Percentiles rank a stretch among this genome's conserved stretches.
These are phyloP conservation scores for Lithospermum erythrorhizon DNA, from an alignment of 257 asterid genomes.

Conservation along the genomic window DNA sequence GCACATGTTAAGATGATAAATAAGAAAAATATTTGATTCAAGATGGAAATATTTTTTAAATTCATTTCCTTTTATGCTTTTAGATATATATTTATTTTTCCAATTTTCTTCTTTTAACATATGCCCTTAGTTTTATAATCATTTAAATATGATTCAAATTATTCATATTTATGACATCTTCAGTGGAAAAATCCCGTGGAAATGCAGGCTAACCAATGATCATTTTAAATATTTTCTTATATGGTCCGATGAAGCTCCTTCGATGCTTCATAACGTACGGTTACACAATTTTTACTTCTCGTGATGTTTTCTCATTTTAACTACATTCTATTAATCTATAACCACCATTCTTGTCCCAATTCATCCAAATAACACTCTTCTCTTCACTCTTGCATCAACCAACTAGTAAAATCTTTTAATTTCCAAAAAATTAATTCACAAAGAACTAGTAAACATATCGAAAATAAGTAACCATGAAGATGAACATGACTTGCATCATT, in stretches of 20 bases:
- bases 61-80: too few species aligned
- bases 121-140: too few species aligned
- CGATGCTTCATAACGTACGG: not conserved
- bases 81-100: too few species aligned
- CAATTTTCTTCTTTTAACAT: too few species aligned
- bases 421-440: not conserved
- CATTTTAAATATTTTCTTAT: too few species aligned
- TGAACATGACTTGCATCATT: slow-evolving; percentile 3
- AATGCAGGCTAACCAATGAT: not conserved
- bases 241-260: not conserved
- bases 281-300: not conserved
- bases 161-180: not conserved
- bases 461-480: slow-evolving; percentile 18
- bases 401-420: not conserved
- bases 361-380: not conserved
- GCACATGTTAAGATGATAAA: too few species aligned
- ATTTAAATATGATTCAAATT: too few species aligned
- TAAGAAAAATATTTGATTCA: too few species aligned
- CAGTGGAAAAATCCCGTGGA: not conserved
- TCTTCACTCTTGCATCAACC: not conserved
- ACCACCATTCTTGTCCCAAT: too few species aligned
- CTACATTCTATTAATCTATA: slow-evolving; percentile 15
- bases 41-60: too few species aligned
- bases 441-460: too few species aligned
- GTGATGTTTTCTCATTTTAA: slow-evolving; percentile 10